phyloP scores from a whole-genome alignment of 139 green algal genomes.

The Haematococcus sp. region DNA sequence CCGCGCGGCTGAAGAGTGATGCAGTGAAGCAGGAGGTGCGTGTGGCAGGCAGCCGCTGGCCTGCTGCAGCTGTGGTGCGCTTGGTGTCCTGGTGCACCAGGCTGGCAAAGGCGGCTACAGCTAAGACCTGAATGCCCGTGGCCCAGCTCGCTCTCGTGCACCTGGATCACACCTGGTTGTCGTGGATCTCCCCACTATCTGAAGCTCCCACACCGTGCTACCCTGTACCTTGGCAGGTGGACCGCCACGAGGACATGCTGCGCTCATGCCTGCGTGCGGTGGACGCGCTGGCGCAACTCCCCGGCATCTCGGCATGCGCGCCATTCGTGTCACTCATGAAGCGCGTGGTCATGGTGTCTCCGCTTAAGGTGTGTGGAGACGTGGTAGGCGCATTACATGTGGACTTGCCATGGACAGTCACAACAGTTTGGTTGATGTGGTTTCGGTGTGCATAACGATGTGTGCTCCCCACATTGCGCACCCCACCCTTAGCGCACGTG shows the following conservation, averaged over 20 bases:
- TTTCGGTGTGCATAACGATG: too few species aligned
- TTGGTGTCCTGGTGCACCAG: too few species aligned
- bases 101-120: too few species aligned
- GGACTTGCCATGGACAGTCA: too few species aligned
- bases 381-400: too few species aligned
- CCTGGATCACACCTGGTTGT: not conserved
- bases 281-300: constrained; percentile 70
- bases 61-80: too few species aligned
- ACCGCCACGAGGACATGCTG: constrained; percentile 96
- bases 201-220: not conserved
- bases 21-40: constrained; percentile 95
- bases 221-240: constrained; percentile 56
- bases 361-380: not conserved
- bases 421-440: too few species aligned
- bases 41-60: too few species aligned
- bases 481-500: too few species aligned
- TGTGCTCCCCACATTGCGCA: too few species aligned
- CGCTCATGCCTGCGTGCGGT: constrained; percentile 82
- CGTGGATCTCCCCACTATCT: not conserved
- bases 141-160: not conserved
- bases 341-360: not conserved
- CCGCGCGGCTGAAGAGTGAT: constrained; percentile 78
- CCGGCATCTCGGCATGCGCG: constrained; percentile 30
- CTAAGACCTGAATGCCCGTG: not conserved
- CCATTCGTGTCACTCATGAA: constrained; percentile 53